Evolutionary conservation across 2,329 filamentous ascomycete genomes (phyloP), one percentile per base, ranked within the genome.

Genomic region (Gnomoniopsis smithogilvyi): DNA sequence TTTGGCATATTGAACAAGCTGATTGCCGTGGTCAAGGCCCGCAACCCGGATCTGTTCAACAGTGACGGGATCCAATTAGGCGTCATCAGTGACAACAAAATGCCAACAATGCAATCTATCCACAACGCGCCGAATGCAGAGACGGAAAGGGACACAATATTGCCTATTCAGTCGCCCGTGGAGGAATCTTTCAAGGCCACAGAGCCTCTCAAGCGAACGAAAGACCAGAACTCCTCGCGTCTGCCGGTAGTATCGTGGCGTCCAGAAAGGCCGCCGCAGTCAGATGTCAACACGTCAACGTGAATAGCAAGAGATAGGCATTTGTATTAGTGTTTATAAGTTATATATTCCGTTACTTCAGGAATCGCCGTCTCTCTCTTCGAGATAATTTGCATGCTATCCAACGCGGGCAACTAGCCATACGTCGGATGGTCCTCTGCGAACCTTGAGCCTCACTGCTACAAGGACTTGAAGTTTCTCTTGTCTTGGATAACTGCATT

Each of bases 1-100:
- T 66, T 66, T 56, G 58, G 59, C 51, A 61, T 66, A 19, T 38
- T 66, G 38, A 66, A 66, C 51, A 56, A 53, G 33, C 56, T 66
- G 4, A 54, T 66, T 17, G 61, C 60, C 55, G 50, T 66, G 10
- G 56, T 58, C 56, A 58, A 52, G 17, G 56, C 56, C 3, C 43
- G 56, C 2, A 58, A 53, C 21, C 56, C 56, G 14, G 49, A 53
- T 17, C 24, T 58, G 1, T 57, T 57, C 38, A 50, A 52, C 38
- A 57, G 48, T 34, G 55, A 52, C 12, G 55, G 55, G 26, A 33
- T 57, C 12, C 24, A 43, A 34, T 43, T 57, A 36, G 17, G n/a
- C 6, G 30, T 52, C 36, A 43, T 57, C 26, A 51, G 51, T 36
- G 47, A 43, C 8, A 19, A 17, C 15, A 46, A 21, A n/a, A n/a